phyloP scores from a whole-genome alignment of 2,329 filamentous ascomycete genomes.

The Rosellinia necatrix region DNA sequence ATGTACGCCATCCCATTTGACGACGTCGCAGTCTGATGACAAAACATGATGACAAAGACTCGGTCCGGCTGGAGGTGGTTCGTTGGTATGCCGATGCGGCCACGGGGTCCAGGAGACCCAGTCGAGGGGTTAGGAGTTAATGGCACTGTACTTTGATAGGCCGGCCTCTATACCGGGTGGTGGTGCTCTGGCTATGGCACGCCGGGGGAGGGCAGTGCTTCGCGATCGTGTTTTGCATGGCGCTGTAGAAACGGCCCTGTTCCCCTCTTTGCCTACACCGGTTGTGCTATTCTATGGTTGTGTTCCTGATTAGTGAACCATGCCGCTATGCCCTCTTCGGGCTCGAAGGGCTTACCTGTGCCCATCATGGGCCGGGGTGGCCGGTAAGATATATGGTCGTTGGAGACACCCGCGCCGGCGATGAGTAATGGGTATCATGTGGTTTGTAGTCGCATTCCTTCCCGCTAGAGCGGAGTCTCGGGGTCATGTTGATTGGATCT shows the following conservation, averaged over 20 bases:
- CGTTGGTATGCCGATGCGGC: neutral
- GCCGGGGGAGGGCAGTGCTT: conserved; percentile 14
- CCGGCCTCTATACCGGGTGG: neutral
- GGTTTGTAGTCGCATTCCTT: neutral
- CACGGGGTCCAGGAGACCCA: neutral
- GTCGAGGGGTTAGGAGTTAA: conserved; percentile 1
- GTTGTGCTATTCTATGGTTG: conserved; percentile 1
- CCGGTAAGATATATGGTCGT: conserved; percentile 1
- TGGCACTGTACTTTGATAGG: neutral
- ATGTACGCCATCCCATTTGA: conserved; percentile 1
- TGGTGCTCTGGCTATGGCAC: neutral
- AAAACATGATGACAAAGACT: no score
- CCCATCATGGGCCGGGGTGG: no score
- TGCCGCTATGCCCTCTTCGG: conserved; percentile 7
- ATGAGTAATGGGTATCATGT: conserved; percentile 22
- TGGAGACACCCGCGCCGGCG: neutral
- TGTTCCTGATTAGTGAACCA: conserved; percentile 7
- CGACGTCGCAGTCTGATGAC: conserved; percentile 8
- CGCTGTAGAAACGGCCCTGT: neutral
- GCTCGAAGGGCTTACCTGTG: neutral
- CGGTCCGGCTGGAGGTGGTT: no score
- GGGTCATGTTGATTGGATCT: conserved; percentile 8
- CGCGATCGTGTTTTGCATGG: conserved; percentile 18
- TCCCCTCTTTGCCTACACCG: neutral
- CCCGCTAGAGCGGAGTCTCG: neutral